These are phyloP conservation scores for Hymenoscyphus fraxineus DNA, from an alignment of 2,329 filamentous ascomycete species.

Conservation along the genomic window DNA sequence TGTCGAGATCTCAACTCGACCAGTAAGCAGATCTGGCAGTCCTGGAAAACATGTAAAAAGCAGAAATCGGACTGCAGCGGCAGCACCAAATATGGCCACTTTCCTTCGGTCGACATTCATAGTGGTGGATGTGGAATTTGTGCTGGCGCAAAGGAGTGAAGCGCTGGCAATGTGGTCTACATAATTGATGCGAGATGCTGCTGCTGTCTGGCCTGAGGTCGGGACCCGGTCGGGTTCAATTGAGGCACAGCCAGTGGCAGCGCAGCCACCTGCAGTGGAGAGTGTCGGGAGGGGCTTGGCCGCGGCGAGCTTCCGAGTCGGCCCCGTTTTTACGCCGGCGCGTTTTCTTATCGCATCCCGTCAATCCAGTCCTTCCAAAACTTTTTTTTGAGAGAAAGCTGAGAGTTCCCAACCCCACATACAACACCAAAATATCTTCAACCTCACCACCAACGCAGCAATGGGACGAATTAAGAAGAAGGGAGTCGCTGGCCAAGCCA, in stretches of 20 bases:
- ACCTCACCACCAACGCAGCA: slow-evolving; percentile 33
- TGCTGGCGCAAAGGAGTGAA: slow-evolving; percentile 22
- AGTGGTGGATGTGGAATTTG: background rate
- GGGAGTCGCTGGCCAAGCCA: slow-evolving; percentile 80
- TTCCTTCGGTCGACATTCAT: slow-evolving; percentile 58
- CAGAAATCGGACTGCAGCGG: slow-evolving; percentile 72
- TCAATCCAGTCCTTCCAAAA: background rate
- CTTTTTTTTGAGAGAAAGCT: slow-evolving; percentile 15
- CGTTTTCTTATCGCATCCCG: background rate
- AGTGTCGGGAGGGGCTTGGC: background rate
- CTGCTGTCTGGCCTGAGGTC: background rate
- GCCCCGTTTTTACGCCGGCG: background rate
- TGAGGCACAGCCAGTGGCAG: background rate
- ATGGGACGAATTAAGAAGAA: slow-evolving; percentile 89
- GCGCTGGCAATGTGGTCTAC: slow-evolving; percentile 15
- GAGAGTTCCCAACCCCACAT: slow-evolving; percentile 12
- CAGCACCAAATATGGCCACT: slow-evolving; percentile 67
- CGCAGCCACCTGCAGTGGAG: no score
- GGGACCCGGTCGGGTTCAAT: background rate
- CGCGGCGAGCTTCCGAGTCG: background rate
- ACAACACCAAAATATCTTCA: slow-evolving; percentile 15
- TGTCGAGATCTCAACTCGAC: slow-evolving; percentile 93
- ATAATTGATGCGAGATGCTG: background rate
- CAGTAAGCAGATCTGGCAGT: slow-evolving; percentile 79
- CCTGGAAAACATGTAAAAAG: slow-evolving; percentile 79